Base-by-base conservation (phyloP, 768 basidiomycete species). In the Hypsizygus marmoreus region DNA sequence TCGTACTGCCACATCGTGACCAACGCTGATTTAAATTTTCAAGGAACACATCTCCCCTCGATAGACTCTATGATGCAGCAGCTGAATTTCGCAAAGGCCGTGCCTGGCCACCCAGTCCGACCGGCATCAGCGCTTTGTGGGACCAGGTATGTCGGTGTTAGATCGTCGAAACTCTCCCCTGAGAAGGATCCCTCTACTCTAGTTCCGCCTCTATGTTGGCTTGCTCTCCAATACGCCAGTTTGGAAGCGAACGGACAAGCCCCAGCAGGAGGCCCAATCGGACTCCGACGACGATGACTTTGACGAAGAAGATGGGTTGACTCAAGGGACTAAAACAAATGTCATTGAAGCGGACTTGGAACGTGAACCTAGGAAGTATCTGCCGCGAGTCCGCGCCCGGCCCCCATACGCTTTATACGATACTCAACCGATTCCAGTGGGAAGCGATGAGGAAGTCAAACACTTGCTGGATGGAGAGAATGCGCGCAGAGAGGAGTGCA, bases 161-260 rank as follows among this genome's bases (percentile, higher is more conserved):
- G 30, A 40, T 44, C 24, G 17, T 14, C 8, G 28, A 20, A 14
- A 35, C 33, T n/a, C n/a, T 50, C 42, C 39, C 14, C 13, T 12
- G 40, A 36, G 22, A 2, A 45, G 19, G 35, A 10, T 16, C 14
- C 24, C 16, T n/a, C 26, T 24, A 17, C 3, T 14, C 8, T 55
- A 88, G 87, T 83, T 84, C 56, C 77, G 81, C 13, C 55, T 83
- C 28, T 89, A 75, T 55, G 58, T 73, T 12, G 86, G 86, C 17
- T 67, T 88, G 9, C 70, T 81, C 5, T 66, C 75, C 35, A 74
- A 74, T 38, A 72, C 74, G 0, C 75, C 75, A 4, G 59, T 72
- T 17, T 73, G 73, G 71, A 63, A 58, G 3, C 65, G 70, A 25
- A 66, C 64, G 6, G 67, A 70, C 49, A 70, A 74, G 38, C 46